Evolutionary conservation across 805 yeast genomes (phyloP), one percentile per base, ranked within the genome.

Genomic region (Saccharomycopsis sp.): DNA sequence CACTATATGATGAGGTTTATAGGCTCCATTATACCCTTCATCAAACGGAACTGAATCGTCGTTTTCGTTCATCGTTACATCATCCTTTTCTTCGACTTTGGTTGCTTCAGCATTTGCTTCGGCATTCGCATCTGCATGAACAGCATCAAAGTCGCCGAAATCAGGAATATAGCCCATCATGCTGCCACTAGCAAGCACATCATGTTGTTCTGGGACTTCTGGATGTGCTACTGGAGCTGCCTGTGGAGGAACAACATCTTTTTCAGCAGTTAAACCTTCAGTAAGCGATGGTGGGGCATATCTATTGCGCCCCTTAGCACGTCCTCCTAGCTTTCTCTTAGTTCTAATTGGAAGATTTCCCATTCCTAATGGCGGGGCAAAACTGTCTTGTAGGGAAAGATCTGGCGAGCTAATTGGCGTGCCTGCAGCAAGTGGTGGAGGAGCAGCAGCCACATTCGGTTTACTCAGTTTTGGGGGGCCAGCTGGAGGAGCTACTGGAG

Each of bases 201-300:
- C 38, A 53, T n/a, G n/a, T n/a, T n/a, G n/a, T n/a, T n/a, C n/a
- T n/a, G n/a, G n/a, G n/a, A n/a, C n/a, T n/a, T n/a, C n/a, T n/a
- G 34, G 49, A 23, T 34, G 50, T 23, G 15, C 34, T 12, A 23
- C 22, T 5, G 53, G 47, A 22, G 24, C 24, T 25, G 53, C 17
- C 15, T 42, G 47, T n/a, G 53, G 44, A 8, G 53, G 15, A 22
- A 17, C n/a, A 22, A 17, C 12, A 34, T 35, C 41, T 35, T 35
- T 35, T n/a, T n/a, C n/a, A n/a, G n/a, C n/a, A n/a, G n/a, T n/a
- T n/a, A n/a, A n/a, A n/a, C n/a, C n/a, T n/a, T n/a, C n/a, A n/a
- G n/a, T n/a, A n/a, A n/a, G n/a, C n/a, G n/a, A n/a, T 29, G 38
- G 38, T 49, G 58, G 58, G 3, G 54, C 59, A 34, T 56, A 56